These are phyloP conservation scores for Nasturtium officinale DNA, from an alignment of 345 rosid genomes.

Conservation along the genomic window DNA sequence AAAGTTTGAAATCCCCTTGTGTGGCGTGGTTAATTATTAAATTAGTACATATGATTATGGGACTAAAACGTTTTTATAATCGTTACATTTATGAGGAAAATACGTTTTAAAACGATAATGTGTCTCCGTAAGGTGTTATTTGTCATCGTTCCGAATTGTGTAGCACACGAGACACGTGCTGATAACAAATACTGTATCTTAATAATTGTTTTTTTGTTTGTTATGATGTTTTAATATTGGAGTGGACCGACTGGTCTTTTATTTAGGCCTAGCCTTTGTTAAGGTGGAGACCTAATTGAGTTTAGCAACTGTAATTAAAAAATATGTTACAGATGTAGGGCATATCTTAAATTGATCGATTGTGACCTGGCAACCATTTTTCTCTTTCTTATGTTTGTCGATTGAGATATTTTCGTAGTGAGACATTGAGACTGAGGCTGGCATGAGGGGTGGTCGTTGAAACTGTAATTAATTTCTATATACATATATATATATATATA, in stretches of 20 bases:
- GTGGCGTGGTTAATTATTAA: slow-evolving; percentile 8
- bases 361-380: neutral
- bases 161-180: slow-evolving; percentile 26
- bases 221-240: too few relatives aligned
- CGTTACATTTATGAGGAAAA: slow-evolving; percentile 18
- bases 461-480: too few relatives aligned
- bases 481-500: too few relatives aligned
- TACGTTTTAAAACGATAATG: slow-evolving; percentile 12
- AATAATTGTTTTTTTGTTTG: too few relatives aligned
- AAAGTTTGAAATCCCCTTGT: too few relatives aligned
- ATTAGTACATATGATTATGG: slow-evolving; percentile 20
- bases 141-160: slow-evolving; percentile 22
- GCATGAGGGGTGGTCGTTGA: too few relatives aligned
- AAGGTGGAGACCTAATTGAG: neutral
- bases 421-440: too few relatives aligned
- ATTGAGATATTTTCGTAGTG: too few relatives aligned
- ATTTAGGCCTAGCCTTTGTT: slow-evolving; percentile 4
- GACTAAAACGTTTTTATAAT: slow-evolving; percentile 19
- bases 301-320: neutral
- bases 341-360: neutral
- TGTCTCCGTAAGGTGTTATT: slow-evolving; percentile 8
- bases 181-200: neutral
- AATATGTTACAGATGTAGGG: neutral
- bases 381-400: too few relatives aligned
- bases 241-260: neutral